phyloP scores from a whole-genome alignment of 116 monocot genomes.

The Thalassia testudinum region DNA sequence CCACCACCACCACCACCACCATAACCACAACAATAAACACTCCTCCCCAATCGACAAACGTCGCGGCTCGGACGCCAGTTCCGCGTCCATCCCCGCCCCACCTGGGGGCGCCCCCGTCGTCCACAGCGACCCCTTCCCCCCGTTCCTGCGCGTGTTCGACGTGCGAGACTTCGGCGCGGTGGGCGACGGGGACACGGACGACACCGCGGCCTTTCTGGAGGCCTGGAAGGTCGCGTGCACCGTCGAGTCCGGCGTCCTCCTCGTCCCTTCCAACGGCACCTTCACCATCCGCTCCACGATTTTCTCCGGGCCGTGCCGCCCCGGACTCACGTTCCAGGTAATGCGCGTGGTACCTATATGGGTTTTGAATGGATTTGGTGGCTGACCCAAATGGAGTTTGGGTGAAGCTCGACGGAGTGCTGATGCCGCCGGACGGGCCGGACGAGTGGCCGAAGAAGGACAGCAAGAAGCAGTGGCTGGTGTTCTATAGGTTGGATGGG shows the following conservation, averaged over 20 bases:
- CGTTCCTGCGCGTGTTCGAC: slow-evolving; percentile 25
- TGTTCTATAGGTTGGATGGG: slow-evolving; percentile 63
- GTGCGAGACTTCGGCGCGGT: slow-evolving; percentile 46
- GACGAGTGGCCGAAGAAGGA: slow-evolving; percentile 66
- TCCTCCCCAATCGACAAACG: too few relatives aligned
- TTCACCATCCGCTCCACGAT: slow-evolving; percentile 69
- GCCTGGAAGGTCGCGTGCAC: slow-evolving; percentile 81
- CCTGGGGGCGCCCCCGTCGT: slow-evolving; percentile 12
- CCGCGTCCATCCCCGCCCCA: slow-evolving; percentile 9
- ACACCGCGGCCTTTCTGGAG: slow-evolving; percentile 42
- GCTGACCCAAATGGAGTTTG: neutral
- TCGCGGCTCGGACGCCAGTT: neutral
- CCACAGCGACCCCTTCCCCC: slow-evolving; percentile 11
- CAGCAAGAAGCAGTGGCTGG: slow-evolving; percentile 74
- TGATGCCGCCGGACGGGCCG: slow-evolving; percentile 87
- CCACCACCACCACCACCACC: too few relatives aligned
- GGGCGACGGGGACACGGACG: slow-evolving; percentile 58
- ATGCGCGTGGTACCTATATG: neutral
- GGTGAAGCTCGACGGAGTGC: slow-evolving; percentile 54
- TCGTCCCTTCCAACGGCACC: slow-evolving; percentile 49
- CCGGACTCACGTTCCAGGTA: slow-evolving; percentile 56
- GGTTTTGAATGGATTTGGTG: neutral
- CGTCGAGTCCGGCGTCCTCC: slow-evolving; percentile 29
- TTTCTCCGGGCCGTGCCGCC: slow-evolving; percentile 74
- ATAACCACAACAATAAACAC: too few relatives aligned